Evolutionary conservation across 106 monocot genomes (phyloP), one percentile per base, ranked within the genome.

Genomic region (Allium fistulosum): DNA sequence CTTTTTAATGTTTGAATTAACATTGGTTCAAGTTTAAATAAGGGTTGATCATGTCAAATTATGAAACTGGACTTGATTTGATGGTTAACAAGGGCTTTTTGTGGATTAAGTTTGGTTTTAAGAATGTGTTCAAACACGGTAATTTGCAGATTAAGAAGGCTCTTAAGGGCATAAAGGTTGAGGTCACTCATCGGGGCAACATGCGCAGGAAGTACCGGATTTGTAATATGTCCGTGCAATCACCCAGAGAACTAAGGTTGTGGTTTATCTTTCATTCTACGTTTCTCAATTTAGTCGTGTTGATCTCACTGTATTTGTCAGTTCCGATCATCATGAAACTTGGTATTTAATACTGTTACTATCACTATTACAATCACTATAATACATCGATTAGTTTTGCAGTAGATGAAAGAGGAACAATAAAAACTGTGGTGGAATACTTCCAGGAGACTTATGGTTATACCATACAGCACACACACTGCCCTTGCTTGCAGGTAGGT

Each of bases 101-200:
- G 37, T 37, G 4, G 37, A 37, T 37, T 37, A 37, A 37, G 37
- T 37, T 37, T 37, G 37, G 37, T 37, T 37, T 37, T 5, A 37
- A 37, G 2, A 5, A 37, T 37, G 37, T 37, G 37, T 37, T 37
- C 37, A 37, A 37, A 37, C 37, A 37, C 5, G 37, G 37, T 53
- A 16, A 14, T 57, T 53, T 46, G n/a, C 78, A 90, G 85, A 80
- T 90, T 17, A 90, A 85, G 53, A 90, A 71, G 68, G 85, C 80
- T 68, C 85, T 90, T 73, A 69, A 80, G 67, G 90, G 85, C 50
- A 80, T 90, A 12, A 90, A 85, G 57, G 80, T 90, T 61, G 90
- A 90, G 68, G 90, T 90, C 11, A 90, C 90, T 48, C 85, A 90
- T 65, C 72, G 82, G 17, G 85, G 85, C 0, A 82, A 80, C 65